These are phyloP conservation scores for Sporothrix brunneoviolacea DNA, from an alignment of 2,329 filamentous ascomycete genomes.

Conservation along the genomic window DNA sequence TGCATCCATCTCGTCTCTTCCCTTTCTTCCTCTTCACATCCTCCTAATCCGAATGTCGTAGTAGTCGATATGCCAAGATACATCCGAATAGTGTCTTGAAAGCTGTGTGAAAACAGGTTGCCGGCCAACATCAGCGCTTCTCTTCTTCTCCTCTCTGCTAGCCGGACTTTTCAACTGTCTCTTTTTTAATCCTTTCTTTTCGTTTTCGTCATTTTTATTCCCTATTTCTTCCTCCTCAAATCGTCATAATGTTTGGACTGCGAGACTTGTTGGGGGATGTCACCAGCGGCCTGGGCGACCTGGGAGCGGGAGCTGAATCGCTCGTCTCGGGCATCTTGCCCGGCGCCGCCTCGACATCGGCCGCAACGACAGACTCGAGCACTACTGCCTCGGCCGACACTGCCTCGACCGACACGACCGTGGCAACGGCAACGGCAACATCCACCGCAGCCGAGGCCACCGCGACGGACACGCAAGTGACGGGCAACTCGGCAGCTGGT, in stretches of 20 bases:
- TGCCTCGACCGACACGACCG: not conserved
- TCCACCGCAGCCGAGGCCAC: not conserved
- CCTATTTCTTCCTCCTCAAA: not conserved
- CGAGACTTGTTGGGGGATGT: slow-evolving; percentile 7
- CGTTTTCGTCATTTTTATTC: not conserved
- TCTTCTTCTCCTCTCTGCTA: slow-evolving; percentile 3
- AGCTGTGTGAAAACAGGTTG: slow-evolving; percentile 9
- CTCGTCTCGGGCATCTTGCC: slow-evolving; percentile 6
- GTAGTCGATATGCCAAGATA: slow-evolving; percentile 1
- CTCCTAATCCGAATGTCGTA: not conserved
- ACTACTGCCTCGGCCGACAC: not conserved
- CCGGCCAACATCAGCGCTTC: slow-evolving; percentile 5
- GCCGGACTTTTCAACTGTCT: not conserved
- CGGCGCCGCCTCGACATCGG: not conserved
- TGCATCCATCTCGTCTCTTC: not conserved
- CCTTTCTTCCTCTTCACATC: not conserved
- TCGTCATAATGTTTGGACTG: slow-evolving; percentile 4
- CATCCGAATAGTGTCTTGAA: not conserved
- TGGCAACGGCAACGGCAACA: not conserved
- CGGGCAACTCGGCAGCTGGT: slow-evolving; percentile 3
- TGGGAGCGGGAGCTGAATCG: not conserved
- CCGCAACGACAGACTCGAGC: not conserved
- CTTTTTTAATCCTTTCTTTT: not conserved
- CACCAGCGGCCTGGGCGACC: not conserved
- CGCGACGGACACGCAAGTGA: not conserved